Conservation (phyloP, 208 protist genomes). For the Leptomonas seymouri region DNA sequence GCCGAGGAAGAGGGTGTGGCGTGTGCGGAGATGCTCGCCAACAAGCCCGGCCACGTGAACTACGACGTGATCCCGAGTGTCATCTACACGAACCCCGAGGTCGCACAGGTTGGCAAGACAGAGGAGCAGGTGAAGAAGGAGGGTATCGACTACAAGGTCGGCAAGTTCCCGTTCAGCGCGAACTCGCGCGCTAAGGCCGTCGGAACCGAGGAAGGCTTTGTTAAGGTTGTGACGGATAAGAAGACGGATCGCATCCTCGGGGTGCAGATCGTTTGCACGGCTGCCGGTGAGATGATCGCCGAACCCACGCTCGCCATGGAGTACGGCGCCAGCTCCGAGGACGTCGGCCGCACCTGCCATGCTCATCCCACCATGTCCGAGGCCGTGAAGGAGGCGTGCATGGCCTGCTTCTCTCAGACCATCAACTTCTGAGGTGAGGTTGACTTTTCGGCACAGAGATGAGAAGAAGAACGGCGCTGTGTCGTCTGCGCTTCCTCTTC, state of each 20-base stretch:
- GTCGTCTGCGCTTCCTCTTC: constrained; percentile 8
- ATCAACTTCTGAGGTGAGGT: constrained; percentile 96
- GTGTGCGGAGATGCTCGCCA: constrained; percentile 93
- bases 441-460: no score
- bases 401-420: constrained; percentile 95
- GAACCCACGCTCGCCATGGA: constrained; percentile 98
- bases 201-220: constrained; percentile 96
- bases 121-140: constrained; percentile 97
- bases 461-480: not conserved
- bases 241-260: constrained; percentile 98
- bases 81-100: constrained; percentile 99
- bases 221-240: constrained; percentile 97
- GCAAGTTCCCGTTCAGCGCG: constrained; percentile 98
- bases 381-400: constrained; percentile 99
- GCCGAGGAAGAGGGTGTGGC: constrained; percentile 99
- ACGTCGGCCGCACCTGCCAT: constrained; percentile 98
- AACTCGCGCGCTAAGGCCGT: constrained; percentile 98
- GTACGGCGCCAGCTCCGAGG: constrained; percentile 97
- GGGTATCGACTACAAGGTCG: constrained; percentile 95
- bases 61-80: constrained; percentile 98
- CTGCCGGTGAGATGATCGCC: constrained; percentile 98
- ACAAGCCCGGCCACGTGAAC: constrained; percentile 96
- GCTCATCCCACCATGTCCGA: constrained; percentile 99
- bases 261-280: constrained; percentile 97
- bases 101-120: constrained; percentile 98